A percentile compares a stretch with the other conserved stretches of the same genome.
phyloP scores from a whole-genome alignment of 306 rosid genomes.

The Amphicarpaea edgeworthii region DNA sequence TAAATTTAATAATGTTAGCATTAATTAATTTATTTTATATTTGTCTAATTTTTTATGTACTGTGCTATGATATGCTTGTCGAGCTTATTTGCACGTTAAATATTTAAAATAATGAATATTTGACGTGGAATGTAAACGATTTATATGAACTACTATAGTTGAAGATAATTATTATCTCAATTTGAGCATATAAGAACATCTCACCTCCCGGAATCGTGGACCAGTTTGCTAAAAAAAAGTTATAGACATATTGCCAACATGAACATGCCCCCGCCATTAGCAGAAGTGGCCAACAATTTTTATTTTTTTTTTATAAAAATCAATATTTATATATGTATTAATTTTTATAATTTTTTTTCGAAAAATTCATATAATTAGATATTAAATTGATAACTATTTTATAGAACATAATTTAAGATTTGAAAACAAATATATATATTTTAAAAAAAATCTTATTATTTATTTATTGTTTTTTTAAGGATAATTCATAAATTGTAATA shows the following conservation, averaged over 20 bases:
- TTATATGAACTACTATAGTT: neutral
- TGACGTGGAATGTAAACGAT: neutral
- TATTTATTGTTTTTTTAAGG: too few species aligned
- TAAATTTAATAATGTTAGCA: neutral
- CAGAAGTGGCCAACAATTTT: too few species aligned
- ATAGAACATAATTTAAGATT: too few species aligned
- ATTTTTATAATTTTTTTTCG: too few species aligned
- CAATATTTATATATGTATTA: too few species aligned
- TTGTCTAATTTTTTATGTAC: neutral
- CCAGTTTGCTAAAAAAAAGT: neutral
- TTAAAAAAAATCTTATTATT: too few species aligned
- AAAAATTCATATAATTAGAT: too few species aligned
- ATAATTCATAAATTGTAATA: too few species aligned
- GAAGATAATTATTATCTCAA: neutral
- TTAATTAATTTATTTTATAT: neutral
- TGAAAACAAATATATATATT: too few species aligned
- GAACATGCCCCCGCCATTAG: too few species aligned
- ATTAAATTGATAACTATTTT: too few species aligned
- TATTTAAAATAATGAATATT: neutral
- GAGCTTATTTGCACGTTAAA: constrained; percentile 2
- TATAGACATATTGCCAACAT: neutral
- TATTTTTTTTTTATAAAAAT: too few species aligned
- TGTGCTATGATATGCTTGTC: constrained; percentile 1
- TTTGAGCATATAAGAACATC: neutral
- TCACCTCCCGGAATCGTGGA: constrained; percentile 21